Percentiles rank a stretch among this genome's conserved stretches.
These are phyloP conservation scores for Microsporum audouinii DNA, from an alignment of 2,329 filamentous ascomycete species.

Conservation along the genomic window DNA sequence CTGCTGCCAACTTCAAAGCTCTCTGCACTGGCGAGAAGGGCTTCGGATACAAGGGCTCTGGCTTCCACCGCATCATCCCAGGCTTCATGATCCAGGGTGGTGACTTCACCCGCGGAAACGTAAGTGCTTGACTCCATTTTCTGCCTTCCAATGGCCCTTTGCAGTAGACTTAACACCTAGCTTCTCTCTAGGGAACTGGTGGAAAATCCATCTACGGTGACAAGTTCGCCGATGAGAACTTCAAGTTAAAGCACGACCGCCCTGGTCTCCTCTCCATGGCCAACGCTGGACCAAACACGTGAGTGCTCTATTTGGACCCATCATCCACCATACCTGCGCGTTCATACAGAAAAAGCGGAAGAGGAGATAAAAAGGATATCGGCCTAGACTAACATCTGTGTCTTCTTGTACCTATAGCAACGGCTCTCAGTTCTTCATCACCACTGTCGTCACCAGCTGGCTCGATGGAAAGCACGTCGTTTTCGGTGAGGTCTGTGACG, in stretches of 20 bases:
- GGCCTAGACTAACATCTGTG: too few species aligned
- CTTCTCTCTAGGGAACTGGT: conserved; percentile 58
- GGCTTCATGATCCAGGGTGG: conserved; percentile 93
- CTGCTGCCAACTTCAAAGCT: conserved; percentile 69
- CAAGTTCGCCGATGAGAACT: conserved; percentile 93
- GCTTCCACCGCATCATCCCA: conserved; percentile 88
- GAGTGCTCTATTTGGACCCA: conserved; percentile 22
- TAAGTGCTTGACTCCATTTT: conserved; percentile 38
- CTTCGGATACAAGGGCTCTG: conserved; percentile 69
- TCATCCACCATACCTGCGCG: too few species aligned
- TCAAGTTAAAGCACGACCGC: conserved; percentile 58
- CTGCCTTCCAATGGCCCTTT: background rate
- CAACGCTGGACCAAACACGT: conserved; percentile 90
- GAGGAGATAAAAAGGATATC: too few species aligned
- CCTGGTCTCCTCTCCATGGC: conserved; percentile 86
- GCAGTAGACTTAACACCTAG: conserved; percentile 10
- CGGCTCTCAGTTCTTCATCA: conserved; percentile 64
- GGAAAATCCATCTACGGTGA: conserved; percentile 92
- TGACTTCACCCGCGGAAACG: conserved; percentile 87
- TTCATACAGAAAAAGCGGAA: too few species aligned
- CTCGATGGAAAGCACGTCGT: conserved; percentile 60
- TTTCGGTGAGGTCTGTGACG: conserved; percentile 52
- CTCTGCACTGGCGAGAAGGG: conserved; percentile 73
- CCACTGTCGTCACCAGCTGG: conserved; percentile 55
- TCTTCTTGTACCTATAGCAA: conserved; percentile 37